A percentile compares a stretch with the other conserved stretches of the same genome.
phyloP scores from a whole-genome alignment of 2,329 filamentous ascomycete species.

The Monilinia fructigena region DNA sequence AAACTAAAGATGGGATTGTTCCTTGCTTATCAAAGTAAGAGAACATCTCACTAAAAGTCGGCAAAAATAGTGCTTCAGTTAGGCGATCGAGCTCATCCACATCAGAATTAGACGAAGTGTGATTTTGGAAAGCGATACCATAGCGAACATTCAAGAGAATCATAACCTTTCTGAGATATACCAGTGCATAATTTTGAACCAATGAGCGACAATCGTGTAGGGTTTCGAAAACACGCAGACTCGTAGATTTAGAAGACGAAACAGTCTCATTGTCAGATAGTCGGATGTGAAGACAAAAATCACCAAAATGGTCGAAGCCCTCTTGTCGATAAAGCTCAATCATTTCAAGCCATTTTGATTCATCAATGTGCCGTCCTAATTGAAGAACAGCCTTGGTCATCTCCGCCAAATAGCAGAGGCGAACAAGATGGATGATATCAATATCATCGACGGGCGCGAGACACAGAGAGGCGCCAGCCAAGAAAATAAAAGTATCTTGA shows the following conservation, averaged over 20 bases:
- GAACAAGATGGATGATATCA: slow-evolving; percentile 76
- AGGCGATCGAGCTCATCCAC: slow-evolving; percentile 80
- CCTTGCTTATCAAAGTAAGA: slow-evolving; percentile 34
- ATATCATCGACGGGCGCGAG: slow-evolving; percentile 65
- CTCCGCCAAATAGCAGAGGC: slow-evolving; percentile 86
- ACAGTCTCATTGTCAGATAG: slow-evolving; percentile 26
- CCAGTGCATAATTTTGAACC: slow-evolving; percentile 79
- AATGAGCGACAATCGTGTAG: slow-evolving; percentile 57
- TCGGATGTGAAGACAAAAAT: slow-evolving; percentile 33
- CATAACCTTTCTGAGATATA: slow-evolving; percentile 81
- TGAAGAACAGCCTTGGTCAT: slow-evolving; percentile 75
- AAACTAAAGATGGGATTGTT: slow-evolving; percentile 47
- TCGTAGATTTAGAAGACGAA: slow-evolving; percentile 49
- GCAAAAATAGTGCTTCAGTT: slow-evolving; percentile 71
- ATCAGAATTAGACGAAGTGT: slow-evolving; percentile 61
- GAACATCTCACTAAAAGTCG: slow-evolving; percentile 75
- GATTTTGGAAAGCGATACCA: slow-evolving; percentile 80
- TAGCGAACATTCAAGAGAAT: slow-evolving; percentile 85
- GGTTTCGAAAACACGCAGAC: slow-evolving; percentile 54
- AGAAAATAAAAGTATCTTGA: slow-evolving; percentile 74
- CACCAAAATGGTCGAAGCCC: slow-evolving; percentile 28
- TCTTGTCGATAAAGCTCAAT: slow-evolving; percentile 22
- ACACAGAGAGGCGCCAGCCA: slow-evolving; percentile 75
- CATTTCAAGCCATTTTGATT: slow-evolving; percentile 48
- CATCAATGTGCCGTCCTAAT: slow-evolving; percentile 55